Conservation (phyloP, 2,329 filamentous ascomycete species). For the Drechslerella coelobrocha region DNA sequence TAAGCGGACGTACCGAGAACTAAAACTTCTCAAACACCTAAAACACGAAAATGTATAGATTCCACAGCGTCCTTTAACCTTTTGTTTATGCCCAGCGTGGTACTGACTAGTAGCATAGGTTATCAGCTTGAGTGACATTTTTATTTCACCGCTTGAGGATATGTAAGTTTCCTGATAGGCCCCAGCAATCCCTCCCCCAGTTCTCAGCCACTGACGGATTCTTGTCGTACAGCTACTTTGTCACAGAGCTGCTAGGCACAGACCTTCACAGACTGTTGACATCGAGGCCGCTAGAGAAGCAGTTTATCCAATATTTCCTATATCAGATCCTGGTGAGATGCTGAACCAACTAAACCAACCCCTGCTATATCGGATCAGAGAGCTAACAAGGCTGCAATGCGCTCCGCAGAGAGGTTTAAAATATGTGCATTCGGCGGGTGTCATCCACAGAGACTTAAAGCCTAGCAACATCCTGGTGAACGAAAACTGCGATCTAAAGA, state of each 20-base stretch:
- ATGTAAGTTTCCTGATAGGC: constrained; percentile 69
- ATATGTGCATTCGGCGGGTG: constrained; percentile 98
- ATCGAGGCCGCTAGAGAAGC: constrained; percentile 94
- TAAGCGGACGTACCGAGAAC: constrained; percentile 95
- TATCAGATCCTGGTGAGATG: constrained; percentile 91
- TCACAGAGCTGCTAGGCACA: constrained; percentile 95
- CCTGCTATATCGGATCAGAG: neutral
- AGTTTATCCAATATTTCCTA: constrained; percentile 99
- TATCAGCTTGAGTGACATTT: constrained; percentile 98
- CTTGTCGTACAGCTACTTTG: constrained; percentile 76
- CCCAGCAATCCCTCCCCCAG: neutral
- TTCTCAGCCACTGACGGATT: neutral
- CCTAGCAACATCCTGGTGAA: constrained; percentile 99
- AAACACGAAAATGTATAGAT: constrained; percentile 86
- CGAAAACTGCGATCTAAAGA: constrained; percentile 99
- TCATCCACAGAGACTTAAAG: constrained; percentile 96
- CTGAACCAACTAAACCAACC: constrained; percentile 9
- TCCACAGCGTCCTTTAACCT: constrained; percentile 33
- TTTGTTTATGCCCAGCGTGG: neutral
- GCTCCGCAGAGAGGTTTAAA: constrained; percentile 82
- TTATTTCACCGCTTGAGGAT: constrained; percentile 97
- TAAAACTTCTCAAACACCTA: constrained; percentile 96
- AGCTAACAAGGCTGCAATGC: neutral
- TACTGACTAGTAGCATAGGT: constrained; percentile 65
- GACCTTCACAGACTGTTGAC: constrained; percentile 95